These are phyloP conservation scores for Graphium sp. DNA, from an alignment of 2,329 filamentous ascomycete genomes.

Conservation along the genomic window DNA sequence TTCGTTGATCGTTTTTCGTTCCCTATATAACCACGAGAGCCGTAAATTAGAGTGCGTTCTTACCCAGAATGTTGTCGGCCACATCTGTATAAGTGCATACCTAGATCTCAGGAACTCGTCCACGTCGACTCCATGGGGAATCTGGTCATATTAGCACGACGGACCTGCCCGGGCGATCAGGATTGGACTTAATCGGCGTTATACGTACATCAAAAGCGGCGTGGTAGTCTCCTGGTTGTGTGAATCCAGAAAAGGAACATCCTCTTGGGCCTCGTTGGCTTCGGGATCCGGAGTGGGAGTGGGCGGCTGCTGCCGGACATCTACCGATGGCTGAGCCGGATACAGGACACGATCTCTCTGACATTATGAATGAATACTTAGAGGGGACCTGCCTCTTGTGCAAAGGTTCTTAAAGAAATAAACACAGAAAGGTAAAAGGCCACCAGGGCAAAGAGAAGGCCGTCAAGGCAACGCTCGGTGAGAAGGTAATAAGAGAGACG, in stretches of 20 bases:
- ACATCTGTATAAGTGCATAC: too few species aligned
- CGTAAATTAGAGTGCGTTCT: too few species aligned
- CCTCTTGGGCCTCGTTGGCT: conserved; percentile 12
- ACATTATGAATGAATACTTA: conserved; percentile 10
- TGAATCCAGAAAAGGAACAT: conserved; percentile 15
- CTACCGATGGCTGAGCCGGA: conserved; percentile 12
- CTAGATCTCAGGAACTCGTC: conserved; percentile 27
- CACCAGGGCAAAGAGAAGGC: background rate
- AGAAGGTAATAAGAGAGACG: too few species aligned
- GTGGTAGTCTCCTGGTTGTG: conserved; percentile 12
- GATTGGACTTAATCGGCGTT: background rate
- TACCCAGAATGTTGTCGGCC: too few species aligned
- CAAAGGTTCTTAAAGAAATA: too few species aligned
- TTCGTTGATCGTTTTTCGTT: conserved; percentile 28
- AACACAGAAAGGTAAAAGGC: too few species aligned
- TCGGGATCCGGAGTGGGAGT: conserved; percentile 1
- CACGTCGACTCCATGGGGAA: conserved; percentile 24
- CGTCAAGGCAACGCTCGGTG: background rate
- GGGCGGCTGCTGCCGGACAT: conserved; percentile 8
- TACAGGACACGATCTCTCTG: conserved; percentile 13
- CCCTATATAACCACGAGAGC: conserved; percentile 10
- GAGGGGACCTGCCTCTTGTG: conserved; percentile 4
- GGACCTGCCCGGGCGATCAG: too few species aligned
- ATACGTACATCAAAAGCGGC: conserved; percentile 18
- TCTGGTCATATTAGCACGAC: conserved; percentile 17